phyloP scores from a whole-genome alignment of 2,329 filamentous ascomycete genomes.

The Fusarium pseudoanthophilum region DNA sequence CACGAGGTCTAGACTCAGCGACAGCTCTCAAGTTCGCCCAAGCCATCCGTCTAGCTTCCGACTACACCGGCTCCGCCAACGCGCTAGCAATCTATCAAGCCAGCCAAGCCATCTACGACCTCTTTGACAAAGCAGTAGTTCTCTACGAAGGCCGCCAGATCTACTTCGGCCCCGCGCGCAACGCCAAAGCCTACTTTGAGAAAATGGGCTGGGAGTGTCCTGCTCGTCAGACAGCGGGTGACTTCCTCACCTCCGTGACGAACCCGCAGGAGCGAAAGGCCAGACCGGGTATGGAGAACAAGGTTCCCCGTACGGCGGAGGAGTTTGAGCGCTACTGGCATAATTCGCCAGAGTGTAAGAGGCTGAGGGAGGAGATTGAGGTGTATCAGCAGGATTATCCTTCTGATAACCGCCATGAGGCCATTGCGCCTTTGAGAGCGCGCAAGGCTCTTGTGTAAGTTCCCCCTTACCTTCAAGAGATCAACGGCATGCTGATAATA shows the following conservation, averaged over 20 bases:
- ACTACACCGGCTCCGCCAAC: constrained; percentile 70
- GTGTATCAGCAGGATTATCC: constrained; percentile 60
- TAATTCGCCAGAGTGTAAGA: constrained; percentile 56
- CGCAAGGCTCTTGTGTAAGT: constrained; percentile 55
- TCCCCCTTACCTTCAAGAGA: fast-evolving
- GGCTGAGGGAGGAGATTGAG: constrained; percentile 60
- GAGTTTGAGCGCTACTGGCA: constrained; percentile 69
- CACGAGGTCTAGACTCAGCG: constrained; percentile 76
- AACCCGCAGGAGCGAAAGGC: constrained; percentile 69
- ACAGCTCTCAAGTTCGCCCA: constrained; percentile 80
- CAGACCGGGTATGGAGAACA: constrained; percentile 67
- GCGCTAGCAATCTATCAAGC: constrained; percentile 79
- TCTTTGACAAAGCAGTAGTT: constrained; percentile 80
- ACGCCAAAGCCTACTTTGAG: constrained; percentile 74
- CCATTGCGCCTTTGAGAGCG: constrained; percentile 55
- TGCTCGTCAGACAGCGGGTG: constrained; percentile 72
- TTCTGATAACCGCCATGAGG: constrained; percentile 52
- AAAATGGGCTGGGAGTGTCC: constrained; percentile 76
- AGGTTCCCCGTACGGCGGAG: constrained; percentile 73
- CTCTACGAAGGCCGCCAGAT: constrained; percentile 83
- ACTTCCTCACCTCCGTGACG: constrained; percentile 77
- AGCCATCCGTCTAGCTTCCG: constrained; percentile 71
- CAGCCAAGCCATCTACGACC: constrained; percentile 73
- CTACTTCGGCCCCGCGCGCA: constrained; percentile 72
- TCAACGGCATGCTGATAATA: fast-evolving